Percentiles rank a stretch among this genome's conserved stretches.
Conservation (phyloP, 2,329 filamentous ascomycete genomes). For the Aspergillus melleus region DNA sequence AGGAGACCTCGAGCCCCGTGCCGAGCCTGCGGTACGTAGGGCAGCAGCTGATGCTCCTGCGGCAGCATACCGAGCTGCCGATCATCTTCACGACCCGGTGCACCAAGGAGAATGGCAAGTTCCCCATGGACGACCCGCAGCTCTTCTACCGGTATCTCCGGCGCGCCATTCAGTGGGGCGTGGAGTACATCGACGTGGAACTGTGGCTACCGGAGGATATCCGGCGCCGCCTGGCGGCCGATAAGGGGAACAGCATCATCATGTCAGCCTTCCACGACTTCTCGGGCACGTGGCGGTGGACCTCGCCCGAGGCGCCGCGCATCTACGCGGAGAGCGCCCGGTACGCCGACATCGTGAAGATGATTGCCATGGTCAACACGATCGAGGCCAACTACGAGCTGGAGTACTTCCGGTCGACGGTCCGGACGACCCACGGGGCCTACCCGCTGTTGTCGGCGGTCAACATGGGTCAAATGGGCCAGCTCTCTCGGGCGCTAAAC, state of each 20-base stretch:
- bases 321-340: constrained; percentile 71
- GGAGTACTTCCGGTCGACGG: constrained; percentile 80
- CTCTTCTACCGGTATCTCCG: constrained; percentile 79
- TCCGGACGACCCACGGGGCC: constrained; percentile 65
- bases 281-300: constrained; percentile 81
- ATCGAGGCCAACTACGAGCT: constrained; percentile 87
- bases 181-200: constrained; percentile 88
- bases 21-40: constrained; percentile 83
- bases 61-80: constrained; percentile 82
- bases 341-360: constrained; percentile 85
- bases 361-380: constrained; percentile 80
- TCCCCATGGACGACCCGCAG: constrained; percentile 76
- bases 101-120: constrained; percentile 77
- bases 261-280: constrained; percentile 94
- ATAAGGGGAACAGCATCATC: constrained; percentile 76
- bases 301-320: constrained; percentile 67
- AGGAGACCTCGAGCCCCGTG: constrained; percentile 62
- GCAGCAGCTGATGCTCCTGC: constrained; percentile 79
- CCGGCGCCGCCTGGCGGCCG: constrained; percentile 64
- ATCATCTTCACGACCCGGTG: constrained; percentile 87
- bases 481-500: constrained; percentile 80
- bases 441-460: constrained; percentile 77
- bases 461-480: constrained; percentile 85
- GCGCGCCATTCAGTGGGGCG: constrained; percentile 82
- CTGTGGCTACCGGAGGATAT: constrained; percentile 81